phyloP scores from a whole-genome alignment of 163 green algal genomes.

The Scenedesmus sp. region DNA sequence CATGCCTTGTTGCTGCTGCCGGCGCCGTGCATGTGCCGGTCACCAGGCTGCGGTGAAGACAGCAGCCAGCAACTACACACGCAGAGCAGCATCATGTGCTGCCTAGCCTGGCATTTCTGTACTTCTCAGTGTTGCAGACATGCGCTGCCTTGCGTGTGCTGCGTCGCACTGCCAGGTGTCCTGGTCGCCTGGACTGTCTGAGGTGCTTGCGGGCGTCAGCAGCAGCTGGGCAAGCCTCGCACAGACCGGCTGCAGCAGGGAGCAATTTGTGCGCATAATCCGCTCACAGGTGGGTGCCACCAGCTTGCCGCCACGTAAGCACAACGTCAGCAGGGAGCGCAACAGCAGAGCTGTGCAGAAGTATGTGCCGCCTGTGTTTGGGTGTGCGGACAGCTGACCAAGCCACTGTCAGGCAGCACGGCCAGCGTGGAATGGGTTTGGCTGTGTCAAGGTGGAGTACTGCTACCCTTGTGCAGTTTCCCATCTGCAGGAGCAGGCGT shows the following conservation, averaged over 20 bases:
- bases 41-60: no score
- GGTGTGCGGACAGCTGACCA: no score
- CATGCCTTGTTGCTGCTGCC: neutral
- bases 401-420: no score
- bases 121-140: neutral
- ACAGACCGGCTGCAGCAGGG: slow-evolving; percentile 11
- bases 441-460: no score
- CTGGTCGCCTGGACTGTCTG: slow-evolving; percentile 50
- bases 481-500: no score
- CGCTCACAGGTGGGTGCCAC: slow-evolving; percentile 22
- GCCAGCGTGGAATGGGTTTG: no score
- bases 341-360: neutral
- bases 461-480: no score
- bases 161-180: slow-evolving; percentile 20
- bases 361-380: no score
- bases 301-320: neutral
- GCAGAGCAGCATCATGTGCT: no score
- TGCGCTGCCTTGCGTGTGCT: neutral
- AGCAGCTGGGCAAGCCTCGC: neutral
- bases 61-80: no score
- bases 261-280: slow-evolving; percentile 46
- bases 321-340: neutral
- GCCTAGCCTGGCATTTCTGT: neutral
- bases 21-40: no score
- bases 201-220: slow-evolving; percentile 39